These are phyloP conservation scores for Sanghuangporus weigelae DNA, from an alignment of 1,284 basidiomycete species.

Conservation along the genomic window DNA sequence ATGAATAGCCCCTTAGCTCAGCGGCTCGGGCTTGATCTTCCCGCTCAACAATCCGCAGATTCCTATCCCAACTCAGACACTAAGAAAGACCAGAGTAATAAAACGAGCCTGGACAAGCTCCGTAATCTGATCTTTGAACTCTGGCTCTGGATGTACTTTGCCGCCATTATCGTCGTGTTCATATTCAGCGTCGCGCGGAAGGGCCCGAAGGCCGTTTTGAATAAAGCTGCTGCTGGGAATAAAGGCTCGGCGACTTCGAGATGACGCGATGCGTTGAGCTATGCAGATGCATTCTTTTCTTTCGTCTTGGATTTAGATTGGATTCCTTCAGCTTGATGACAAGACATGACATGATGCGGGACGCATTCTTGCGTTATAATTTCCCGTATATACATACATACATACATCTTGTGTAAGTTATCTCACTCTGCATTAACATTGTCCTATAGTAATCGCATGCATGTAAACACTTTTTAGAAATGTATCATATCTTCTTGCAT, in stretches of 20 bases:
- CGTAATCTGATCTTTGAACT: slow-evolving; percentile 52
- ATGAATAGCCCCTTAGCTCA: neutral
- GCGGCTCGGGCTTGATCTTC: neutral
- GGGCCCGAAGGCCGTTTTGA: slow-evolving; percentile 50
- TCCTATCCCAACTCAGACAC: neutral
- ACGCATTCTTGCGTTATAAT: neutral
- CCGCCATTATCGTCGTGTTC: slow-evolving; percentile 65
- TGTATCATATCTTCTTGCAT: too few relatives aligned
- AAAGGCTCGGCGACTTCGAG: neutral
- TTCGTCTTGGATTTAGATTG: neutral
- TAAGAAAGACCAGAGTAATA: neutral
- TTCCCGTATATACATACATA: too few relatives aligned
- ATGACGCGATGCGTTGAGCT: neutral
- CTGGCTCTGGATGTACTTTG: slow-evolving; percentile 79
- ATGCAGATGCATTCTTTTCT: neutral
- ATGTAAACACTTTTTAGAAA: too few relatives aligned
- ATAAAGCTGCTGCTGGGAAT: neutral
- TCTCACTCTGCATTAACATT: too few relatives aligned
- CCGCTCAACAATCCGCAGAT: neutral
- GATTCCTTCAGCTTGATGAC: too few relatives aligned
- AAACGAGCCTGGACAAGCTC: neutral
- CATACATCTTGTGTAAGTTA: too few relatives aligned
- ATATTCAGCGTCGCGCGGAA: slow-evolving; percentile 71
- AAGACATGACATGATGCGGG: neutral
- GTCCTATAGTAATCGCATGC: too few relatives aligned